Conservation (phyloP, 2,329 filamentous ascomycete genomes). For the Xylariaceae sp. region DNA sequence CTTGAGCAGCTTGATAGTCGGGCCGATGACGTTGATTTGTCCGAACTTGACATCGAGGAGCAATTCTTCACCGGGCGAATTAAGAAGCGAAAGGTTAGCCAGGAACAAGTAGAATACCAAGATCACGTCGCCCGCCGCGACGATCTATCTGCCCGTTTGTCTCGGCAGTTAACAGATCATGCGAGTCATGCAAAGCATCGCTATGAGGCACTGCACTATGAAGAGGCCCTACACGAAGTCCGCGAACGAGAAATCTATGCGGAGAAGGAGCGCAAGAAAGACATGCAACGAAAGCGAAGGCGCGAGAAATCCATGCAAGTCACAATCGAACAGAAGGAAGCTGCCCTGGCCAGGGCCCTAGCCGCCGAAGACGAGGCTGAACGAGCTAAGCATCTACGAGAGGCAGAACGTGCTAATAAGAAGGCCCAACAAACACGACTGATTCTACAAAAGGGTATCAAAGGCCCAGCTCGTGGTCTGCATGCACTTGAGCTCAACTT, state of each 20-base stretch:
- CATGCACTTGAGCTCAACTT: conserved; percentile 78
- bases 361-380: conserved; percentile 83
- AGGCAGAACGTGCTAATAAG: conserved; percentile 88
- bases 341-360: conserved; percentile 77
- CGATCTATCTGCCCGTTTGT: conserved; percentile 65
- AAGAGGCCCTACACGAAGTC: conserved; percentile 83
- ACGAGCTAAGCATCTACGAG: conserved; percentile 77
- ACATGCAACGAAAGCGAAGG: conserved; percentile 97
- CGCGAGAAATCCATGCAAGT: conserved; percentile 96
- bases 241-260: conserved; percentile 88
- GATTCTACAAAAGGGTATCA: conserved; percentile 85
- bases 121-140: conserved; percentile 67
- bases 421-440: conserved; percentile 91
- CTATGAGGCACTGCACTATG: conserved; percentile 78
- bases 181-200: conserved; percentile 74
- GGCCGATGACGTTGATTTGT: conserved; percentile 48
- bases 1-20: conserved; percentile 55
- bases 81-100: conserved; percentile 72
- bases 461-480: conserved; percentile 71
- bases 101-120: conserved; percentile 65
- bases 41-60: conserved; percentile 52
- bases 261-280: conserved; percentile 99
- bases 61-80: conserved; percentile 59
- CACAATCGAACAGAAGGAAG: conserved; percentile 88
- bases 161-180: conserved; percentile 69